phyloP scores from a whole-genome alignment of 2,329 filamentous ascomycete genomes.

The Botryotinia narcissicola region DNA sequence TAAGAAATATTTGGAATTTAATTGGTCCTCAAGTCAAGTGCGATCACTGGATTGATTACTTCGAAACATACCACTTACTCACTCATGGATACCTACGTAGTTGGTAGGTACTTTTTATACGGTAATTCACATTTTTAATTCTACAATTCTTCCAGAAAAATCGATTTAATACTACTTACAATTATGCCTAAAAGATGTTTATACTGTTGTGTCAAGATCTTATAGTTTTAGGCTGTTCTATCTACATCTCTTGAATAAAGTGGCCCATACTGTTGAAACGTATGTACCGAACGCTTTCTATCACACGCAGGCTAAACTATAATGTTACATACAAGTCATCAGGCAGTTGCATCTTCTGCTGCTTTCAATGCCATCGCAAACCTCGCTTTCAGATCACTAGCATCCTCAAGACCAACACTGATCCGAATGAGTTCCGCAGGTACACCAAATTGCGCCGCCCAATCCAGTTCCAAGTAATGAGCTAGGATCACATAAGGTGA shows the following conservation, averaged over 20 bases:
- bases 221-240: neutral
- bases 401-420: conserved; percentile 86
- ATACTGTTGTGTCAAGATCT: neutral
- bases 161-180: neutral
- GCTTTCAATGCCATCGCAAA: conserved; percentile 70
- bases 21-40: neutral
- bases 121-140: neutral
- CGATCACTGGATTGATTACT: neutral
- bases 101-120: neutral
- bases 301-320: neutral
- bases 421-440: conserved; percentile 77
- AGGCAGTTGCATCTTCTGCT: conserved; percentile 38
- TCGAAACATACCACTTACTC: neutral
- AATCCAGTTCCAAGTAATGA: conserved; percentile 89
- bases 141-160: neutral
- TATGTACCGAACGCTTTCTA: neutral
- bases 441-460: conserved; percentile 80
- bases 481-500: conserved; percentile 90
- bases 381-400: conserved; percentile 58
- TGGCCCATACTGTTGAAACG: neutral
- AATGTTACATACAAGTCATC: conserved; percentile 13
- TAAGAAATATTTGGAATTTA: neutral
- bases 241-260: neutral
- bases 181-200: neutral
- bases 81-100: neutral